Conservation (phyloP, 352 stramenopile genomes). For the Nothophytophthora sp. region DNA sequence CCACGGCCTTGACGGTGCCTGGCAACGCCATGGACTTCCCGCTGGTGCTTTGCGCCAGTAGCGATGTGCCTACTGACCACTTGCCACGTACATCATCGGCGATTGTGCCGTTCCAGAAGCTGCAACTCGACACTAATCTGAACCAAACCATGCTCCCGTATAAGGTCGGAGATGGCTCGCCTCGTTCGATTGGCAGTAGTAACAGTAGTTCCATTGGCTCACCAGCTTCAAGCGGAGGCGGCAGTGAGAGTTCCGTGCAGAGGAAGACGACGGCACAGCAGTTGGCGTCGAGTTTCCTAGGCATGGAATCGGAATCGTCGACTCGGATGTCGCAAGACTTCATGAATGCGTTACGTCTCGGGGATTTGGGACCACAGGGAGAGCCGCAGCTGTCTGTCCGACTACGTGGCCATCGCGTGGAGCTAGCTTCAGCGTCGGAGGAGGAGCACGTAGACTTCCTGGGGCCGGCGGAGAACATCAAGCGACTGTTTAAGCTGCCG, state of each 20-base stretch:
- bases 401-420: conserved; percentile 61
- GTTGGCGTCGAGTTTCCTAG: conserved; percentile 36
- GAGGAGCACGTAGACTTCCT: conserved; percentile 80
- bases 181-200: conserved; percentile 2
- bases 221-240: conserved; percentile 8
- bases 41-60: conserved; percentile 46
- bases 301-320: conserved; percentile 25
- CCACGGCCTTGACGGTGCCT: background rate
- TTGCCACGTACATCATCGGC: conserved; percentile 36
- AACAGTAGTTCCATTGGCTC: conserved; percentile 12
- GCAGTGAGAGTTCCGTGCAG: conserved; percentile 16
- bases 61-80: conserved; percentile 6
- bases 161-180: conserved; percentile 8
- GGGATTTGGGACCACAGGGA: conserved; percentile 45
- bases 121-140: conserved; percentile 78
- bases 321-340: conserved; percentile 61
- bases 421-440: conserved; percentile 66
- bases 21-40: conserved; percentile 52
- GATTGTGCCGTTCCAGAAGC: conserved; percentile 83
- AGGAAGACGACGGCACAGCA: conserved; percentile 25
- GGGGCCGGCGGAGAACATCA: conserved; percentile 84
- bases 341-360: conserved; percentile 65
- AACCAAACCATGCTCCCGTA: conserved; percentile 70
- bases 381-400: conserved; percentile 77
- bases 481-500: conserved; percentile 85